These are phyloP conservation scores for Orbilia javanica DNA, from an alignment of 2,329 filamentous ascomycete genomes.

Conservation along the genomic window DNA sequence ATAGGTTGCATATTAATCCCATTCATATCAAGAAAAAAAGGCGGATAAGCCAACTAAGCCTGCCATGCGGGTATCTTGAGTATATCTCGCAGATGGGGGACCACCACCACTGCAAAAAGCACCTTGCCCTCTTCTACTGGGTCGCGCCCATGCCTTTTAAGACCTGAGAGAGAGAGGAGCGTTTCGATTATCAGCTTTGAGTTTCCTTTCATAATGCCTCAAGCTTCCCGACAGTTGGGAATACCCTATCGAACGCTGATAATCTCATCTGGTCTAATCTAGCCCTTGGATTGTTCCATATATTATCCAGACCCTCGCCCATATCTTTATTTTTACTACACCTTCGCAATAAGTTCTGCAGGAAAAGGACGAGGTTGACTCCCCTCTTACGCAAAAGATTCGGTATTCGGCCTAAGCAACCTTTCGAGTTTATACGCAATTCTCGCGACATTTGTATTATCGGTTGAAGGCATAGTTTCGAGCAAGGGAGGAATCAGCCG, in stretches of 20 bases:
- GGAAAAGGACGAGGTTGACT: conserved; percentile 25
- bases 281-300: conserved; percentile 56
- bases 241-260: conserved; percentile 58
- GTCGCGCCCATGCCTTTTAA: conserved; percentile 56
- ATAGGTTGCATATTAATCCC: conserved; percentile 47
- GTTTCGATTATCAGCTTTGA: conserved; percentile 57
- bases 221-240: conserved; percentile 58
- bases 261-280: conserved; percentile 58
- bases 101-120: conserved; percentile 46
- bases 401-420: conserved; percentile 25
- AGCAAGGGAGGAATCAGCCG: conserved; percentile 48
- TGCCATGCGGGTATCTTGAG: conserved; percentile 56
- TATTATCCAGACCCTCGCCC: conserved; percentile 59
- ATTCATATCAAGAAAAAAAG: conserved; percentile 51
- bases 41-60: conserved; percentile 55
- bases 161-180: conserved; percentile 46
- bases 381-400: conserved; percentile 31
- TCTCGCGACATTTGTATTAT: conserved; percentile 56
- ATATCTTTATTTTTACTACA: conserved; percentile 58
- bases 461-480: conserved; percentile 41
- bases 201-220: conserved; percentile 59
- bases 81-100: conserved; percentile 59
- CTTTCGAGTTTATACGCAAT: conserved; percentile 53
- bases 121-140: conserved; percentile 40
- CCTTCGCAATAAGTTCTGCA: conserved; percentile 48